Base-by-base conservation (phyloP, 2,329 filamentous ascomycete genomes). In the Clathrospora elynae region DNA sequence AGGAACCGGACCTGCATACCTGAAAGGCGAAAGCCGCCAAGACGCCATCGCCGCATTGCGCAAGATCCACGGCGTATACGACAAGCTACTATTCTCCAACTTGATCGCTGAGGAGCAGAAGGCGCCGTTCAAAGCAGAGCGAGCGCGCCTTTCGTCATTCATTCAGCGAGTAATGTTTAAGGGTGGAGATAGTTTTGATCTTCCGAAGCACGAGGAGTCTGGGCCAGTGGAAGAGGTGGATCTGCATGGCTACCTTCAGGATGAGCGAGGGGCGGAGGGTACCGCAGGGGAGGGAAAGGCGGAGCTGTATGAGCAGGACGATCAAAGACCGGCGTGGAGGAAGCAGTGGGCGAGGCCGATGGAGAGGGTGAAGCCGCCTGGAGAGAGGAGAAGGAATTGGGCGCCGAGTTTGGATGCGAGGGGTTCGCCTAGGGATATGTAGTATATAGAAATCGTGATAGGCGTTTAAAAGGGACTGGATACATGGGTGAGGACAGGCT, bases 61-160 rank as follows among this genome's bases (percentile, higher is more conserved):
- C 8, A 61, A 50, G 32, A 52, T 68, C 5, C 58, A 67, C 38
- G 61, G 44, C 16, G 42, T 69, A 1, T 65, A 61, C 23, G 66
- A 70, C 34, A 59, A 49, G 32, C 41, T 70, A n/a, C 32, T 70
- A 3, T 29, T 48, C 9, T 61, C 57, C 9, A 59, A 66, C n/a
- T n/a, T 66, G 33, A 49, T 70, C 11, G 34, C 56, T 0, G 62
- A 67, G 31, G 56, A 62, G 40, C 46, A 58, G 29, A 66, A 65
- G 39, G 18, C 34, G n/a, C 46, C 49, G 2, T 68, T 63, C 31
- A 66, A 60, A 33, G 35, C 24, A 13, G 57, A 61, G 41, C 48
- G 56, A 35, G 62, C 63, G 7, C 57, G 50, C 16, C 33, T 69
- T 12, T 54, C 55, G 12, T 49, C 55, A 6, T 66, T 62, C 38